Conservation (phyloP, 1,284 basidiomycete species). For the Phylloporus sp. region DNA sequence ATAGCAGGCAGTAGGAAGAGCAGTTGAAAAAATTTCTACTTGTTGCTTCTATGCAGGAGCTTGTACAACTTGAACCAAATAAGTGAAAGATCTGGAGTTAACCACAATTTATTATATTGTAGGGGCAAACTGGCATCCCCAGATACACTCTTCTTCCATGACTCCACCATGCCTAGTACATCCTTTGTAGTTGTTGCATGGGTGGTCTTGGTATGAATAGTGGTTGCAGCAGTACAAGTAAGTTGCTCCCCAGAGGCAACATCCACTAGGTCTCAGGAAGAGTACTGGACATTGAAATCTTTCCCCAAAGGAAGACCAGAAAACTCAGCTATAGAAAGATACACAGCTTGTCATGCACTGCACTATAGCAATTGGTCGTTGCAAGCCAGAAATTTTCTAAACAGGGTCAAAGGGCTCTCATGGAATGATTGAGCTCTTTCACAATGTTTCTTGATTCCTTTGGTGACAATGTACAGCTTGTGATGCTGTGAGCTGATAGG, state of each 20-base stretch:
- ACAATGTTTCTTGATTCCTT: conserved; percentile 38
- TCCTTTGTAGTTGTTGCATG: not conserved
- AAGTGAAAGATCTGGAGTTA: conserved; percentile 18
- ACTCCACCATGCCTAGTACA: conserved; percentile 14
- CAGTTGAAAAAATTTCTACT: conserved; percentile 27
- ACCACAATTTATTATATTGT: conserved; percentile 26
- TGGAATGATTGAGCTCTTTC: conserved; percentile 19
- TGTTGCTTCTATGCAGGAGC: conserved; percentile 22
- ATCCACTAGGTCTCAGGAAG: conserved; percentile 18
- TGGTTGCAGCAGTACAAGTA: conserved; percentile 18
- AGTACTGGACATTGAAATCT: conserved; percentile 20
- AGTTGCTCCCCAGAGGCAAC: conserved; percentile 12
- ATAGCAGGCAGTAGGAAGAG: conserved; percentile 39
- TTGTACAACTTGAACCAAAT: conserved; percentile 40
- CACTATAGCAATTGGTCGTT: conserved; percentile 22
- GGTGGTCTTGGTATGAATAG: conserved; percentile 4
- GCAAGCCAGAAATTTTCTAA: conserved; percentile 6
- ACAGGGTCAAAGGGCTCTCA: not conserved
- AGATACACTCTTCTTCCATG: conserved; percentile 6
- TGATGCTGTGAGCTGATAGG: conserved; percentile 38
- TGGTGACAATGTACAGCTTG: conserved; percentile 29
- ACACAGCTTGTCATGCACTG: conserved; percentile 7
- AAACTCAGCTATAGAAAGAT: conserved; percentile 16
- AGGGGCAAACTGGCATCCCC: conserved; percentile 15
- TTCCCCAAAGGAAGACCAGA: not conserved